These are phyloP conservation scores for Paecilomyces fulvus DNA, from an alignment of 2,329 filamentous ascomycete genomes.

Conservation along the genomic window DNA sequence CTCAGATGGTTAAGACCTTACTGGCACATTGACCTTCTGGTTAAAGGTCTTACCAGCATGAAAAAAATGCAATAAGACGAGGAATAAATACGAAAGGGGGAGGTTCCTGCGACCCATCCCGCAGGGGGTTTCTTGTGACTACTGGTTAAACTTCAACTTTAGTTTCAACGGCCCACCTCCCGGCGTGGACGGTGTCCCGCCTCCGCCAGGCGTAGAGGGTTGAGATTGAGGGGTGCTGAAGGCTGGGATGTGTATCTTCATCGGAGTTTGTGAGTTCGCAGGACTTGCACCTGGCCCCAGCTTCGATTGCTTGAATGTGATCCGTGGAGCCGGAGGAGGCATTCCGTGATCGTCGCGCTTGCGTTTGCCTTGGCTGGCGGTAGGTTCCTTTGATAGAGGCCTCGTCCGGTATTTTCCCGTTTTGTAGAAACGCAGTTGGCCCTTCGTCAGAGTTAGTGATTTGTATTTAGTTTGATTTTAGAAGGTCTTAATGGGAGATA, in stretches of 20 bases:
- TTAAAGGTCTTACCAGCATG: too few species aligned
- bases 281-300: not conserved
- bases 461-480: not conserved
- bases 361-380: constrained; percentile 21
- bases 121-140: constrained; percentile 14
- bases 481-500: not conserved
- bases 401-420: constrained; percentile 31
- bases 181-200: constrained; percentile 19
- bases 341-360: constrained; percentile 32
- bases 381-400: constrained; percentile 20
- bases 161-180: constrained; percentile 32
- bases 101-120: not conserved
- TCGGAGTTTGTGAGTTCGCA: constrained; percentile 9
- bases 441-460: constrained; percentile 17
- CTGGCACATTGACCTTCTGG: too few species aligned
- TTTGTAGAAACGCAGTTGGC: constrained; percentile 35
- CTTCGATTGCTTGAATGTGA: constrained; percentile 37
- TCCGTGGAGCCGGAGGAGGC: constrained; percentile 26
- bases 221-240: constrained; percentile 19
- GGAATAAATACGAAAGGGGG: not conserved
- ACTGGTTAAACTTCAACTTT: constrained; percentile 32
- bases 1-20: too few species aligned
- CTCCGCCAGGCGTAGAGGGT: constrained; percentile 12
- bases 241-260: constrained; percentile 28
- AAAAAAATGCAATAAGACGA: not conserved